phyloP scores from a whole-genome alignment of 2,329 filamentous ascomycete genomes.

The Fusarium abutilonis region DNA sequence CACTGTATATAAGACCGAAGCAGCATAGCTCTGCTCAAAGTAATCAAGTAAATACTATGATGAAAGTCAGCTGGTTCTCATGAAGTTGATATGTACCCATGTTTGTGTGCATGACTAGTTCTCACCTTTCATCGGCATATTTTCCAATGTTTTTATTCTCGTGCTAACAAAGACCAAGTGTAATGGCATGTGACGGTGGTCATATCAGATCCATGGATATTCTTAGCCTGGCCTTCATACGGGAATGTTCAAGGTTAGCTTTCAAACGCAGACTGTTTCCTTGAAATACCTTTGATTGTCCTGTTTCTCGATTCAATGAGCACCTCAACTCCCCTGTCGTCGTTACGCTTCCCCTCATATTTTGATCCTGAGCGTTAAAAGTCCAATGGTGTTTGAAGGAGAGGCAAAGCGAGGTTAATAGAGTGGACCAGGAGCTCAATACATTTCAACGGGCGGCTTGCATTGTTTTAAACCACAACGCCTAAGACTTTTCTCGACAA shows the following conservation, averaged over 20 bases:
- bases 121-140: background rate
- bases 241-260: constrained; percentile 17
- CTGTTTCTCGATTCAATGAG: constrained; percentile 5
- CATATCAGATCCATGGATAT: background rate
- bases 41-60: constrained; percentile 33
- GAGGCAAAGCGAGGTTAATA: constrained; percentile 28
- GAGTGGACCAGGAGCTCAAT: constrained; percentile 22
- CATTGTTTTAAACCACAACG: constrained; percentile 6
- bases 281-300: constrained; percentile 11
- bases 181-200: background rate
- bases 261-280: constrained; percentile 26
- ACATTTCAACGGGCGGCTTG: constrained; percentile 21
- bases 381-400: constrained; percentile 27
- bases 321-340: background rate
- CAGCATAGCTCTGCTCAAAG: constrained; percentile 31
- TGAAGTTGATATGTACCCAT: background rate
- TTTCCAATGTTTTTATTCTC: too few relatives aligned
- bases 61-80: background rate
- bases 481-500: constrained; percentile 22
- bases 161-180: background rate
- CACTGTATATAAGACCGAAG: constrained; percentile 35
- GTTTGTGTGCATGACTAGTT: background rate
- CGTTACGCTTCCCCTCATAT: background rate
- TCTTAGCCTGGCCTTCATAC: background rate
- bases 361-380: background rate